Base-by-base conservation (phyloP, 2,329 filamentous ascomycete genomes). In the Epichloe bromicola region DNA sequence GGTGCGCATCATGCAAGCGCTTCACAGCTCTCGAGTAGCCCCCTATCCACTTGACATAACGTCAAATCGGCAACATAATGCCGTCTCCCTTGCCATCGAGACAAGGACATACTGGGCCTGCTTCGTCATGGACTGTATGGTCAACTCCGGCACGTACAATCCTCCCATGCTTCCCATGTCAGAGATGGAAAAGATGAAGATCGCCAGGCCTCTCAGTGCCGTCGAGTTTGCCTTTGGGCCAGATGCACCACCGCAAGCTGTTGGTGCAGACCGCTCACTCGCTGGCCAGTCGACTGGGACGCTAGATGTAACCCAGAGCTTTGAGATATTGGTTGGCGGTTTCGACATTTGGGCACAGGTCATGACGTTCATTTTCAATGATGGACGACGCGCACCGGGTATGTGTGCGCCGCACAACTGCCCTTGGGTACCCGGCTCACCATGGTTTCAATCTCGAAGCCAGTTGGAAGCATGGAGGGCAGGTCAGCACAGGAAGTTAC, bases 71-170 rank as follows among this genome's bases (percentile, higher is more conserved):
- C 50, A 55, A 20, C 53, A 57, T 3, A 53, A 63, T 17, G 30
- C 56, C 34, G 39, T 61, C 6, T 57, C 60, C 4, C 55, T 59
- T 0, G 62, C 65, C 0, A 63, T 67, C 3, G 63, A 70, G 38
- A 68, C 66, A 2, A 57, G 70, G 1, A 71, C 70, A 0, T 71
- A 70, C 42, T 73, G 71, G 71, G 65, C 65, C 0, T 73, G 70
- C 53, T 72, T 71, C 49, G 65, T 74, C 33, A 67, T 73, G 61
- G 70, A 72, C 51, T 67, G 70, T 10, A 66, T 71, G 48, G 63
- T 73, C 38, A 68, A 68, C 38, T 71, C 68, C 2, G 69, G 69
- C 0, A 70, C 65, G 0, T 68, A 68, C 23, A 66, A 67, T 7
- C 65, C 66, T 0, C 65, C 63, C 4, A 66, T 68, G 60, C 59